Conservation (phyloP, 2,329 filamentous ascomycete genomes). For the Fusarium sp. region DNA sequence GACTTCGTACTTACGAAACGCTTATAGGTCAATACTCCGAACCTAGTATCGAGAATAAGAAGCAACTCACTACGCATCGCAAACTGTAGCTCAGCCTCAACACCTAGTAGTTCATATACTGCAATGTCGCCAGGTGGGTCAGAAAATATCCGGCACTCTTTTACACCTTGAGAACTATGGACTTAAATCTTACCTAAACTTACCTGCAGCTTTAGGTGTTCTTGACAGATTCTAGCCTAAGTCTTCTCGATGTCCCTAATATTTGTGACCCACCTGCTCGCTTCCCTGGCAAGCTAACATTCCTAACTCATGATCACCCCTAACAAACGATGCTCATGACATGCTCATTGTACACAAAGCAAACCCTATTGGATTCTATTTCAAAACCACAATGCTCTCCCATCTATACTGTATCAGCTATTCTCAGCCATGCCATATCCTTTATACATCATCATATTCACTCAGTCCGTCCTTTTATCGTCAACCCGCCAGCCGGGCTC, state of each 20-base stretch:
- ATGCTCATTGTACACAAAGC: slow-evolving; percentile 2
- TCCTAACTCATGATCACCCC: not conserved
- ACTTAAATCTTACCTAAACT: too few relatives aligned
- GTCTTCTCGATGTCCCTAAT: too few relatives aligned
- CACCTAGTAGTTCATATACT: too few relatives aligned
- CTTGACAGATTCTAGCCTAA: too few relatives aligned
- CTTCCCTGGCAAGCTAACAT: too few relatives aligned
- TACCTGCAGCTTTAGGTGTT: too few relatives aligned
- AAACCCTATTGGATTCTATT: not conserved
- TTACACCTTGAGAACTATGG: too few relatives aligned
- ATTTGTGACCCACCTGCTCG: too few relatives aligned
- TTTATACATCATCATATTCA: slow-evolving; percentile 19
- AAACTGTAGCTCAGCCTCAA: too few relatives aligned
- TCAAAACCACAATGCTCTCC: slow-evolving; percentile 12
- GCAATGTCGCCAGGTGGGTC: too few relatives aligned
- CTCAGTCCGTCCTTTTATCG: slow-evolving; percentile 22
- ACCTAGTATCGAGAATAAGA: not conserved
- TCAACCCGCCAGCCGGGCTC: slow-evolving; percentile 13
- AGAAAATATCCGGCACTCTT: too few relatives aligned
- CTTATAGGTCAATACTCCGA: slow-evolving; percentile 15
- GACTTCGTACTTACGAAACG: slow-evolving; percentile 32
- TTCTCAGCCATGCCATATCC: slow-evolving; percentile 13
- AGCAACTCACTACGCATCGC: too few relatives aligned
- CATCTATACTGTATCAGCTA: slow-evolving; percentile 13
- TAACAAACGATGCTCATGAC: slow-evolving; percentile 3